Percentiles rank a stretch among this genome's conserved stretches.
phyloP scores from a whole-genome alignment of 345 rosid species.

The Ceriops zippeliana region DNA sequence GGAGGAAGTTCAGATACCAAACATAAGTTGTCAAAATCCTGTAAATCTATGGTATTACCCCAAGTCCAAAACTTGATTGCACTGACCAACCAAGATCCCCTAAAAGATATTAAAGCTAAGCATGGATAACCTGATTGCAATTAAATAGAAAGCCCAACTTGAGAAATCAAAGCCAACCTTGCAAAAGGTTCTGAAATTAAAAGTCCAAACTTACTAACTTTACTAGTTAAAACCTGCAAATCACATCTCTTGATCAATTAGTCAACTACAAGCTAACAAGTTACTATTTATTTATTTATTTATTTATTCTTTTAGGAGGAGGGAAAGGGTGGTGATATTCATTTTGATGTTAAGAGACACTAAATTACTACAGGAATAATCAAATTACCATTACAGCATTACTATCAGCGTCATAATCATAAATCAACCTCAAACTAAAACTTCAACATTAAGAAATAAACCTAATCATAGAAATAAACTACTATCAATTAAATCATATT shows the following conservation, averaged over 20 bases:
- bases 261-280: not conserved
- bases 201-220: not conserved
- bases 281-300: no score
- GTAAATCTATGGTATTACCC: no score
- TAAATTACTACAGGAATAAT: not conserved
- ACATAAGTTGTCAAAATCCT: no score
- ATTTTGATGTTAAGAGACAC: not conserved
- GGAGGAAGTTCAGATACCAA: no score
- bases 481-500: slow-evolving; percentile 4
- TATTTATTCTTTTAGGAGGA: not conserved
- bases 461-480: slow-evolving; percentile 8
- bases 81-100: not conserved
- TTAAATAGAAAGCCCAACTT: not conserved
- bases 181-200: not conserved
- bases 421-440: not conserved
- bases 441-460: slow-evolving; percentile 26
- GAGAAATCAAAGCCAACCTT: not conserved
- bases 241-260: no score
- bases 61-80: not conserved
- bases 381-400: not conserved
- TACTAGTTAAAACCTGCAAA: not conserved
- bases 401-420: slow-evolving; percentile 8
- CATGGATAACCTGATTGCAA: slow-evolving; percentile 1
- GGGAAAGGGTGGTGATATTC: no score
- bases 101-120: no score